Evolutionary conservation across 2,329 filamentous ascomycete species (phyloP).

Genomic region (Phaeophleospora eucalypticola): DNA sequence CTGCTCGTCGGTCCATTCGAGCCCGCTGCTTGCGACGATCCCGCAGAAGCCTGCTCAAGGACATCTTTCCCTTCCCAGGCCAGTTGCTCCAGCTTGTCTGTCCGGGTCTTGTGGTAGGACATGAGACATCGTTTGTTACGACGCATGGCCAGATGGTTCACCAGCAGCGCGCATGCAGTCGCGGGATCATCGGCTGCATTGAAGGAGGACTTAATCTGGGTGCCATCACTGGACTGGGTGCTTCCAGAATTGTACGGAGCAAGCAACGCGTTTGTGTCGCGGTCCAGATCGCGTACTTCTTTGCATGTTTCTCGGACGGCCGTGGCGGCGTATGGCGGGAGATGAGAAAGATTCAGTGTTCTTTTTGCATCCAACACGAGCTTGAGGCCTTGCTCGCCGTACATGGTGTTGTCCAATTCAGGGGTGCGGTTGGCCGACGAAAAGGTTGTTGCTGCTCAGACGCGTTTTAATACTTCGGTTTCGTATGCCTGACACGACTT

Average conservation of each 20-base stretch:
- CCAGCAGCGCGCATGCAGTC: conserved; percentile 80
- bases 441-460: no score
- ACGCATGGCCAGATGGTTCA: conserved; percentile 92
- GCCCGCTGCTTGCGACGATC: conserved; percentile 28
- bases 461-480: no score
- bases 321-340: conserved; percentile 90
- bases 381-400: conserved; percentile 83
- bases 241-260: conserved; percentile 65
- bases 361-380: conserved; percentile 96
- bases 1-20: conserved; percentile 21
- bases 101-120: conserved; percentile 85
- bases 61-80: conserved; percentile 89
- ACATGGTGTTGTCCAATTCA: conserved; percentile 69
- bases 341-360: conserved; percentile 76
- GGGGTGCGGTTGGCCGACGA: no score
- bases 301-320: conserved; percentile 80
- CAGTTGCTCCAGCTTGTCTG: conserved; percentile 87
- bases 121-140: conserved; percentile 93
- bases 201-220: conserved; percentile 64
- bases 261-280: conserved; percentile 73
- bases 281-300: conserved; percentile 90
- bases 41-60: conserved; percentile 53
- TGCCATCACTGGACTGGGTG: conserved; percentile 27
- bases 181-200: conserved; percentile 78
- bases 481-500: neutral